Evolutionary conservation across 225 moss, liverwort and hornwort genomes (phyloP).

Genomic region (Bryum argenteum): DNA sequence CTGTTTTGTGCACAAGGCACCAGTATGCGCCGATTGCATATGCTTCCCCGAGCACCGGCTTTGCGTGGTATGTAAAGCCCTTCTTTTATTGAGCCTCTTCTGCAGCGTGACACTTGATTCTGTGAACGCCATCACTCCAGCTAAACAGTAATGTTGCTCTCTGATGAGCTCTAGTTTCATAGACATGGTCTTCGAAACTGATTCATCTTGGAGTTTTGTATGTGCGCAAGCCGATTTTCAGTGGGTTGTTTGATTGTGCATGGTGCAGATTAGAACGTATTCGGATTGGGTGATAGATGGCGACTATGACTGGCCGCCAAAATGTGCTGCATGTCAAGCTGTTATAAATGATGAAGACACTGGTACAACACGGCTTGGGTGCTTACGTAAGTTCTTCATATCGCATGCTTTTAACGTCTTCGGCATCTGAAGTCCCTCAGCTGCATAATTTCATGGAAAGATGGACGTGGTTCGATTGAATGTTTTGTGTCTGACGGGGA

Average conservation of each 20-base stretch:
- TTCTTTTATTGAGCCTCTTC: background rate
- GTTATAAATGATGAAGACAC: conserved; percentile 69
- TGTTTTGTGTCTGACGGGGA: conserved; percentile 15
- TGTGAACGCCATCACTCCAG: too few species aligned
- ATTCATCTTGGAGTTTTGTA: background rate
- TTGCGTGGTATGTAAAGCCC: conserved; percentile 68
- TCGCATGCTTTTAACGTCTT: background rate
- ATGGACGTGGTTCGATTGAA: background rate
- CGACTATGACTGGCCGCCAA: conserved; percentile 83
- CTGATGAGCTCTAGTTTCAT: background rate
- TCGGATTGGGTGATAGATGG: conserved; percentile 99
- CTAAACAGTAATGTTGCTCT: background rate
- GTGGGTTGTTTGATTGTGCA: background rate
- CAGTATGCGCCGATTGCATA: conserved; percentile 95
- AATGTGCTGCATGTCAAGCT: conserved; percentile 74
- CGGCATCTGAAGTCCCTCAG: background rate
- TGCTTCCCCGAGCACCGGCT: conserved; percentile 87
- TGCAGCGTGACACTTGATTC: too few species aligned
- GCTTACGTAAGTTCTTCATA: conserved; percentile 41
- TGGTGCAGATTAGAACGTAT: conserved; percentile 82
- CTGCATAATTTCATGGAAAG: background rate
- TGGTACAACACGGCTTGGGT: conserved; percentile 88
- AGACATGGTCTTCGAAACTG: too few species aligned
- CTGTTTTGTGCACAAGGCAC: conserved; percentile 98
- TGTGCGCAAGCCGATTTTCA: background rate